Evolutionary conservation across 2,329 filamentous ascomycete species (phyloP).

Genomic region (Dactylonectria estremocensis): DNA sequence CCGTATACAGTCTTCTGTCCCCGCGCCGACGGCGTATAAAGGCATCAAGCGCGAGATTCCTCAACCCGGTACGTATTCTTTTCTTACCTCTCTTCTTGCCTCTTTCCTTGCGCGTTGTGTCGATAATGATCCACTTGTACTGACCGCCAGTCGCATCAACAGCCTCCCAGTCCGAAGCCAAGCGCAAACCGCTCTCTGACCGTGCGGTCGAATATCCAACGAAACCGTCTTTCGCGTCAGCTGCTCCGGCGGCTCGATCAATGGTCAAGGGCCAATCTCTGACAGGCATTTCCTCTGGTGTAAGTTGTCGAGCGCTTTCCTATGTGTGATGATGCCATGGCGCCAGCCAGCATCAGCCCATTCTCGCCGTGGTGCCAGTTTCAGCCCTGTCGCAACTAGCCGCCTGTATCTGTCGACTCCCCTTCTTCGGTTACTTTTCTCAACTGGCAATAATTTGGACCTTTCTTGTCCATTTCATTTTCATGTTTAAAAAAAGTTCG

Average conservation of each 20-base stretch:
- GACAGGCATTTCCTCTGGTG: constrained; percentile 50
- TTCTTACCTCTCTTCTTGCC: background rate
- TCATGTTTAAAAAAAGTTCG: constrained; percentile 5
- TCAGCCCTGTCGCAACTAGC: constrained; percentile 27
- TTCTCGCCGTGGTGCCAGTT: constrained; percentile 21
- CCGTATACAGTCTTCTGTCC: constrained; percentile 61
- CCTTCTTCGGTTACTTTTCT: constrained; percentile 16
- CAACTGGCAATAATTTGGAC: constrained; percentile 6
- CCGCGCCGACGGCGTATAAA: constrained; percentile 57
- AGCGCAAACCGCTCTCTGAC: constrained; percentile 72
- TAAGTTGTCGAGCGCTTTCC: constrained; percentile 38
- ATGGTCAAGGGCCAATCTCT: constrained; percentile 63
- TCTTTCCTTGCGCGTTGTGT: background rate
- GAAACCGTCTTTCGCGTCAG: constrained; percentile 57
- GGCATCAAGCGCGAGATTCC: constrained; percentile 68
- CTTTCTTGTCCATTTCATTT: background rate
- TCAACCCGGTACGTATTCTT: constrained; percentile 57
- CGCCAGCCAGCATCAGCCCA: constrained; percentile 26
- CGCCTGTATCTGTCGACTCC: constrained; percentile 21
- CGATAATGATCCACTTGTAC: constrained; percentile 8
- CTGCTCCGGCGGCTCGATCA: constrained; percentile 59
- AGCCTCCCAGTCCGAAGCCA: constrained; percentile 71
- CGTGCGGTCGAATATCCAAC: constrained; percentile 67
- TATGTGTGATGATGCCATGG: constrained; percentile 25
- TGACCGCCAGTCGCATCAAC: constrained; percentile 35